phyloP scores from a whole-genome alignment of 1,284 basidiomycete species.

The Apiotrichum veenhuisii region DNA sequence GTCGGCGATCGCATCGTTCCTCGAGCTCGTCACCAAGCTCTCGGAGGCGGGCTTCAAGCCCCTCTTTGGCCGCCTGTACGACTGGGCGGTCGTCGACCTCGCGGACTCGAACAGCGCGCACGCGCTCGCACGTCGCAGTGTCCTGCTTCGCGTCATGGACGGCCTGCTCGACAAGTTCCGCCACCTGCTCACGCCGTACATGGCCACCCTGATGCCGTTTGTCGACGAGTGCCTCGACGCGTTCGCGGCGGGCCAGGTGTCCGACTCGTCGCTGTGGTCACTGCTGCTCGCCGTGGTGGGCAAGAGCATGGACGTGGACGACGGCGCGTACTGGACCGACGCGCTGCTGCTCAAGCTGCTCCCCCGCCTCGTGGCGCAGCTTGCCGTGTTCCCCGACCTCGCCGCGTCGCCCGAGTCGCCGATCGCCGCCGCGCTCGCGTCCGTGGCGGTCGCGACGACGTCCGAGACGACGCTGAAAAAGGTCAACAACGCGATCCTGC shows the following conservation, averaged over 20 bases:
- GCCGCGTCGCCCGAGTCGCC: constrained; percentile 16
- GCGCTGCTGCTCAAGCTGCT: constrained; percentile 66
- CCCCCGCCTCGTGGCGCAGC: constrained; percentile 61
- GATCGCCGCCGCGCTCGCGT: constrained; percentile 54
- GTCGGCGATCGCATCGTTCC: constrained; percentile 64
- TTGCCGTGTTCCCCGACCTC: constrained; percentile 46
- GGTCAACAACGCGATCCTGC: constrained; percentile 77
- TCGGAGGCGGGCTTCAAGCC: constrained; percentile 92
- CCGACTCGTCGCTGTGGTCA: constrained; percentile 58
- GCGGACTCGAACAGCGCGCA: constrained; percentile 28
- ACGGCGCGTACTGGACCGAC: constrained; percentile 86
- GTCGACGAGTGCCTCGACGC: constrained; percentile 63
- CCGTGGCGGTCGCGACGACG: constrained; percentile 58
- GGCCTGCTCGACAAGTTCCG: constrained; percentile 79
- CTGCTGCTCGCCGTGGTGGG: constrained; percentile 62
- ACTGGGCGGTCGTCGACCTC: constrained; percentile 80
- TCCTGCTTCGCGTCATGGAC: constrained; percentile 69
- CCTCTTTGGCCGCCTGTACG: constrained; percentile 83
- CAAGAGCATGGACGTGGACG: constrained; percentile 72
- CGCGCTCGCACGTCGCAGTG: constrained; percentile 54
- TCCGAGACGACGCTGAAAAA: constrained; percentile 64
- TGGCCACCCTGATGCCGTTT: constrained; percentile 68
- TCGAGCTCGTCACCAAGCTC: constrained; percentile 85
- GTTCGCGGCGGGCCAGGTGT: constrained; percentile 46
- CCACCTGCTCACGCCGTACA: constrained; percentile 87